Evolutionary conservation across 1,139 yeast genomes (phyloP).

Genomic region (Pichia sp.): DNA sequence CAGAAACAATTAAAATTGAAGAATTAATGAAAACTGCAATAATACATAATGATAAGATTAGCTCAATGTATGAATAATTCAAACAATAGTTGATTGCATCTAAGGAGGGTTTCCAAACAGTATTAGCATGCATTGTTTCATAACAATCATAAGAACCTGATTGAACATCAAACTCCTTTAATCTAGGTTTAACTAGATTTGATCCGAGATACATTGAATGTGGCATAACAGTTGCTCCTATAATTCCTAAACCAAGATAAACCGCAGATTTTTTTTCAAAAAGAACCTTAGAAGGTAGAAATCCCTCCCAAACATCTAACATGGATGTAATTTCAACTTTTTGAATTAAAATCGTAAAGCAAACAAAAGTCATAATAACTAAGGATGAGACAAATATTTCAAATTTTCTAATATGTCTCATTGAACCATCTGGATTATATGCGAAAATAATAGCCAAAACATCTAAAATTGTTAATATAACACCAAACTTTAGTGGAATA

Average conservation of each 20-base stretch:
- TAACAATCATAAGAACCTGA: slow-evolving; percentile 42
- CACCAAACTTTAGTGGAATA: slow-evolving; percentile 62
- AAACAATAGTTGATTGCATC: slow-evolving; percentile 63
- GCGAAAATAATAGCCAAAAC: slow-evolving; percentile 60
- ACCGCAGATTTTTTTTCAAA: slow-evolving; percentile 39
- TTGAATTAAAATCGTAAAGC: slow-evolving; percentile 57
- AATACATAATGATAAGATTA: slow-evolving; percentile 57
- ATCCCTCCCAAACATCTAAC: slow-evolving; percentile 43
- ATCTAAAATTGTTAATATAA: slow-evolving; percentile 63
- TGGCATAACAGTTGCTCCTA: slow-evolving; percentile 84
- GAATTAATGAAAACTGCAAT: slow-evolving; percentile 74
- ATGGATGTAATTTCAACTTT: slow-evolving; percentile 40
- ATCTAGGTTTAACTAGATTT: slow-evolving; percentile 67
- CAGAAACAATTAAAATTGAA: slow-evolving; percentile 68
- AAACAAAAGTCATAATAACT: slow-evolving; percentile 58
- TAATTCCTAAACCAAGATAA: slow-evolving; percentile 64
- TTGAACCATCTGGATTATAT: slow-evolving; percentile 63
- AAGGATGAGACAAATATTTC: slow-evolving; percentile 59
- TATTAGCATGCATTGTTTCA: slow-evolving; percentile 8
- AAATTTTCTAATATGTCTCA: slow-evolving; percentile 60
- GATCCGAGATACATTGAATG: slow-evolving; percentile 72
- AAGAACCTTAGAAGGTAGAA: slow-evolving; percentile 43
- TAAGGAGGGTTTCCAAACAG: slow-evolving; percentile 53
- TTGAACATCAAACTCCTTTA: slow-evolving; percentile 62
- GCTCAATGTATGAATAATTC: slow-evolving; percentile 58